Evolutionary conservation across 169 alveolate species (phyloP).

Genomic region (Babesia divergens): DNA sequence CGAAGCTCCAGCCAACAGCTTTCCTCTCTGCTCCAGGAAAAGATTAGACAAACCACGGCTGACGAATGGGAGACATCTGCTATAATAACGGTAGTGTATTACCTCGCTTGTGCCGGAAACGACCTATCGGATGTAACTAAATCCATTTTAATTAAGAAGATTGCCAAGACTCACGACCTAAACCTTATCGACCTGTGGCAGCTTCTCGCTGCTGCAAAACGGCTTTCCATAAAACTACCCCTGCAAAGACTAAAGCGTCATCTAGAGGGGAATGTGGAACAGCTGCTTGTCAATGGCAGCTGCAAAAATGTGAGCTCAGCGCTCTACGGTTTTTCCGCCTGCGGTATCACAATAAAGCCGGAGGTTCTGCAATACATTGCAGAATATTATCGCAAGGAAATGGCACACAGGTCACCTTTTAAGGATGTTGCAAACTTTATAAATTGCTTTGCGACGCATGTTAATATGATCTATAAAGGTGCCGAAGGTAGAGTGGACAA

Average conservation of each 20-base stretch:
- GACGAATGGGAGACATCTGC: slow-evolving; percentile 13
- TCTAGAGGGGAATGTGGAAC: not conserved
- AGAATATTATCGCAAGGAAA: not conserved
- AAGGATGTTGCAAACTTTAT: slow-evolving; percentile 37
- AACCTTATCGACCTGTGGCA: slow-evolving; percentile 32
- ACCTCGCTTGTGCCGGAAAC: slow-evolving; percentile 8
- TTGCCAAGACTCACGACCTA: not conserved
- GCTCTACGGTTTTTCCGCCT: slow-evolving; percentile 6
- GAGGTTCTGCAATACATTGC: not conserved
- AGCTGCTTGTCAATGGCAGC: not conserved
- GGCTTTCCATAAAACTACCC: not conserved
- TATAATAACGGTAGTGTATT: slow-evolving; percentile 12
- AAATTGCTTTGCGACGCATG: slow-evolving; percentile 28
- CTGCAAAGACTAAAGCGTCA: not conserved
- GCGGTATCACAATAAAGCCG: slow-evolving; percentile 1
- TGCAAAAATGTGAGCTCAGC: slow-evolving; percentile 11
- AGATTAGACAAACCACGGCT: slow-evolving; percentile 9
- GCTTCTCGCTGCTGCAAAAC: not conserved
- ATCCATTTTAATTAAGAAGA: not conserved
- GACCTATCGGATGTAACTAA: not conserved
- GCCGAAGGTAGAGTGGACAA: not conserved
- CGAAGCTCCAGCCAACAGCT: not conserved
- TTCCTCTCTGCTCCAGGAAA: slow-evolving; percentile 9
- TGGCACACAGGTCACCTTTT: not conserved
- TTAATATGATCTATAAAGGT: not conserved